Evolutionary conservation across 1,284 basidiomycete genomes (phyloP).

Genomic region (Apiotrichum laibachii): DNA sequence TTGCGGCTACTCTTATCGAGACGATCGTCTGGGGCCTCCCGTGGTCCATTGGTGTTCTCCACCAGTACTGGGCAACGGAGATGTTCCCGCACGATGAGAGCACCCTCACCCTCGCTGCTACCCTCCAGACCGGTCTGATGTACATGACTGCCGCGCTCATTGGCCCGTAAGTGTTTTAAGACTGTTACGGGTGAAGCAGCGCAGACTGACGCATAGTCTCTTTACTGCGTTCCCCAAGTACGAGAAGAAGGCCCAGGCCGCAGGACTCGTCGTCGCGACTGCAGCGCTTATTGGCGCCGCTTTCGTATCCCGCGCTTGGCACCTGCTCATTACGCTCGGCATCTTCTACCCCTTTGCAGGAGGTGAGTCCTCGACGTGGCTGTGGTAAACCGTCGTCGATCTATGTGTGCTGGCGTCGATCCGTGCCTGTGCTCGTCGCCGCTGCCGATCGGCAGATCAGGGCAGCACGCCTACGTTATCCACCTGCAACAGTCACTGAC

Average conservation of each 20-base stretch:
- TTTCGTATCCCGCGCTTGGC: conserved; percentile 47
- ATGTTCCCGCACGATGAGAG: conserved; percentile 37
- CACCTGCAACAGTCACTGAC: background rate
- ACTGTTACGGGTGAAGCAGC: background rate
- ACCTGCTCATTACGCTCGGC: conserved; percentile 46
- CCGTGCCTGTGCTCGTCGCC: background rate
- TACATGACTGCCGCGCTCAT: conserved; percentile 41
- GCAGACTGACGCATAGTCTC: conserved; percentile 17
- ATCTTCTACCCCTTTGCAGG: conserved; percentile 44
- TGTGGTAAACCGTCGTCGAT: too few relatives aligned
- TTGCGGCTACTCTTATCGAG: conserved; percentile 27
- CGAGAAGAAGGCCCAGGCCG: conserved; percentile 28
- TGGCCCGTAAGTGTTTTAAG: conserved; percentile 36
- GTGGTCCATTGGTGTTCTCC: conserved; percentile 47
- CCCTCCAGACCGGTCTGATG: conserved; percentile 45
- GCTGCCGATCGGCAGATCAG: background rate
- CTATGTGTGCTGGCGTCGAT: too few relatives aligned
- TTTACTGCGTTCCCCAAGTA: conserved; percentile 36
- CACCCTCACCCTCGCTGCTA: conserved; percentile 45
- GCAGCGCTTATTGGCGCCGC: conserved; percentile 36
- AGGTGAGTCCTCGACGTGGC: conserved; percentile 19
- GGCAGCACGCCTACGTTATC: background rate
- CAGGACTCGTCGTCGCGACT: conserved; percentile 31
- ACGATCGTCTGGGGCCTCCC: conserved; percentile 45
- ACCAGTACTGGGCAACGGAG: conserved; percentile 43